phyloP scores from a whole-genome alignment of 2,329 filamentous ascomycete species.

The Colletotrichum sp. region DNA sequence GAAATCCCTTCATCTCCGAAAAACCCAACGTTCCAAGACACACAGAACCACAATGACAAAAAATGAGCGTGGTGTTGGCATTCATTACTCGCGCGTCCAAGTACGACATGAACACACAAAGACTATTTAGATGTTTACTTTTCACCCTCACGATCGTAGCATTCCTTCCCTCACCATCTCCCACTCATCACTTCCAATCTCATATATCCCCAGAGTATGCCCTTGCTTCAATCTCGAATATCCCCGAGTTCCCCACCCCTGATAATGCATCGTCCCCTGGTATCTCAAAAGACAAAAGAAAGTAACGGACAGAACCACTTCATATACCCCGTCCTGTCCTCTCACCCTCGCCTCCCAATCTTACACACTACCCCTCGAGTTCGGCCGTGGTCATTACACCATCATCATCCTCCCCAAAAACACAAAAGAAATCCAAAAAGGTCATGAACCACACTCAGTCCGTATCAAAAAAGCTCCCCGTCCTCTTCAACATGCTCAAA shows the following conservation, averaged over 20 bases:
- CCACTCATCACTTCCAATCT: neutral
- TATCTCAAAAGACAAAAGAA: neutral
- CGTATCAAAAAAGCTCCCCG: conserved; percentile 51
- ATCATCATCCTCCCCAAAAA: neutral
- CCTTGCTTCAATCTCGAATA: too few species aligned
- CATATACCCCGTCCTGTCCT: neutral
- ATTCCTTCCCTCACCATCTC: neutral
- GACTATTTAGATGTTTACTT: neutral
- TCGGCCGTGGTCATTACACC: neutral
- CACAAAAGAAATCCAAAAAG: neutral
- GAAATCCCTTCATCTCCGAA: neutral
- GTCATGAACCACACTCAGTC: conserved; percentile 27
- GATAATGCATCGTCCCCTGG: neutral
- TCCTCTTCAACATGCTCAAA: conserved; percentile 45
- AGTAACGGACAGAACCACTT: neutral
- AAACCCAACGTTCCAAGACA: neutral
- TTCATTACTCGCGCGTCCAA: neutral
- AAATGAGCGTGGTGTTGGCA: neutral
- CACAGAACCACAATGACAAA: neutral
- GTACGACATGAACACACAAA: neutral
- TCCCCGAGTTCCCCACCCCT: too few species aligned
- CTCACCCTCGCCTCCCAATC: neutral
- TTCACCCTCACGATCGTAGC: neutral
- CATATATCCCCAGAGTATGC: neutral
- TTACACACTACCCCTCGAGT: neutral